Percentiles rank a stretch among this genome's conserved stretches.
Conservation (phyloP, 2,329 filamentous ascomycete species). For the Arthrobotrys iridis region DNA sequence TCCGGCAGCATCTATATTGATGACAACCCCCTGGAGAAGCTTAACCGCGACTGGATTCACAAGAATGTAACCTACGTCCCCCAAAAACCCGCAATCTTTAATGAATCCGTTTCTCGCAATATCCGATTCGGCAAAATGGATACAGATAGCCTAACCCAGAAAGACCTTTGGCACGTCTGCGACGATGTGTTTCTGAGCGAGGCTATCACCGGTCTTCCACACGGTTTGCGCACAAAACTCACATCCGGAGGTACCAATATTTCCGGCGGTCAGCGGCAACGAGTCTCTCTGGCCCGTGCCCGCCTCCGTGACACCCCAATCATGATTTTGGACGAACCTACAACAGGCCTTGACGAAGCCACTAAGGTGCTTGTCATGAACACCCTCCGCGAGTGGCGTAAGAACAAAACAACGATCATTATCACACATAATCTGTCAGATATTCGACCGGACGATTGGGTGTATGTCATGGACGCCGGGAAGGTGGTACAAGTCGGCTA, state of each 20-base stretch:
- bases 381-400: constrained; percentile 79
- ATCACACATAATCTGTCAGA: constrained; percentile 90
- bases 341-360: constrained; percentile 82
- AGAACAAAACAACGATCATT: constrained; percentile 85
- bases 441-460: constrained; percentile 76
- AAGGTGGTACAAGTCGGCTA: constrained; percentile 75
- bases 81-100: constrained; percentile 82
- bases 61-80: constrained; percentile 82
- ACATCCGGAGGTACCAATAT: constrained; percentile 75
- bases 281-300: constrained; percentile 81
- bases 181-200: constrained; percentile 75
- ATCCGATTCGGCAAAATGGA: constrained; percentile 75
- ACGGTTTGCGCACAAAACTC: constrained; percentile 76
- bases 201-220: constrained; percentile 73
- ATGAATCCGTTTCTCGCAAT: constrained; percentile 80
- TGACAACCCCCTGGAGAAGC: constrained; percentile 68
- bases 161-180: constrained; percentile 71
- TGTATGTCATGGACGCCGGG: constrained; percentile 81
- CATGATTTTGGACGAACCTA: constrained; percentile 87
- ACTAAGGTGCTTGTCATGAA: constrained; percentile 76
- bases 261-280: constrained; percentile 86
- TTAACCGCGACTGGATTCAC: constrained; percentile 78
- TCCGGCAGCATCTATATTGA: constrained; percentile 76
- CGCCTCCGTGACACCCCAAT: constrained; percentile 79
- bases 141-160: constrained; percentile 64